Base-by-base conservation (phyloP, 768 basidiomycete genomes). In the Rhizopogon salebrosus region DNA sequence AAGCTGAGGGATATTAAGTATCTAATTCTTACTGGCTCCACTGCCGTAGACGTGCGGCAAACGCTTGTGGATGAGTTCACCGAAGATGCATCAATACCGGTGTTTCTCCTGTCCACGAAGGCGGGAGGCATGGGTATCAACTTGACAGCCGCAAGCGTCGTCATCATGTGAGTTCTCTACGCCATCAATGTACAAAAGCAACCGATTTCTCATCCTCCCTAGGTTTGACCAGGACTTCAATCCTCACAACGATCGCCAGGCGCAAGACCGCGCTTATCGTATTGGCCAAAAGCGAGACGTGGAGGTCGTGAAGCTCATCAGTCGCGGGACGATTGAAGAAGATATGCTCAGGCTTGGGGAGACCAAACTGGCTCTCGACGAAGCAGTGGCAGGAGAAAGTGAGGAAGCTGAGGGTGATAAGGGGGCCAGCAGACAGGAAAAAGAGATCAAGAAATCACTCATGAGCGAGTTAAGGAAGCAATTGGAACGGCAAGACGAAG, bases 221-320 rank as follows among this genome's bases (percentile, higher is more conserved):
- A 89, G 87, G 83, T 97, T 94, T 64, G 95, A 99, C 65, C 94
- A 95, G 64, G 95, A 98, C 67, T 99, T 98, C 72, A 98, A 98
- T 66, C 91, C 91, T 3, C 91, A 93, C 71, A 99, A 99, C 66
- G 97, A 98, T 70, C 84, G 89, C 55, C 97, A 99, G 72, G 97
- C 97, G 1, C 93, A 95, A 54, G 97, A 99, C 69, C 85, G 97
- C 31, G 94, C 94, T 23, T 98, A 98, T 69, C 88, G 97, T 24
- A 97, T 99, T 58, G 95, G 93, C 22, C 94, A 97, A 69, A 92
- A 90, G 65, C 83, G 86, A 48, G 86, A 95, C 58, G 95, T 98
- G 9, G 92, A 95, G 29, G 92, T 98, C 6, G 83, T 98, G 64
- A 97, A 95, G 65, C 77, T 98, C 10, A 92, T 98, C 58, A 88